Base-by-base conservation (phyloP, 1,284 basidiomycete species). In the Fomitopsis betulina region DNA sequence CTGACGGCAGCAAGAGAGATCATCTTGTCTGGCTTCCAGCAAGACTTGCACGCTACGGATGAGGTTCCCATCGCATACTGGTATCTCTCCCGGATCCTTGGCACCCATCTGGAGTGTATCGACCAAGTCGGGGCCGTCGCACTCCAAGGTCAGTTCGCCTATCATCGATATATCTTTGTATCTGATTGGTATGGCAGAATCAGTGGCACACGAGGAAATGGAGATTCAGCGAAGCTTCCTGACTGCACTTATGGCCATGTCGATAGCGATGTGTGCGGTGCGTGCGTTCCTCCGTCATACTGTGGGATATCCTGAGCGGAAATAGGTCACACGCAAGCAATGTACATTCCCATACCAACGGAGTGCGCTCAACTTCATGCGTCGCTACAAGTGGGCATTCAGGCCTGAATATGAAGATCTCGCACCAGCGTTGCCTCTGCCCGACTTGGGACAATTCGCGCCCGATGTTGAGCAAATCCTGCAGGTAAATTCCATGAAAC, bases 321-420 rank as follows among this genome's bases (percentile, higher is more conserved):
- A n/a, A 5, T 43, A 79, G 74, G 63, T 77, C 30, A 74, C 71
- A 3, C 57, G 72, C 30, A 70, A 67, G 67, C 61, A 74, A 68
- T 62, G 75, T 1, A 68, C 65, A 0, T 62, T 68, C 1, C 69
- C 74, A 12, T 68, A 67, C 65, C 63, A 70, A 33, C 76, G 77
- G n/a, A 68, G 76, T 54, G 65, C 70, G 40, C 70, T 77, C 35
- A 85, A 84, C 64, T 84, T 85, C 65, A 67, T 77, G 45, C 77
- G 83, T 21, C 79, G 89, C 37, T 88, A 89, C 67, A 92, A 92
- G 68, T 92, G 89, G 89, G 82, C 86, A 0, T 87, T 85, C 63
- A 70, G 74, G 27, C 71, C 78, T 0, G 80, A 82, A 53, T 67
- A 65, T 51, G 58, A 66, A 45, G 54, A 56, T 10, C 62, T 66